A percentile compares a stretch with the other conserved stretches of the same genome.
Conservation (phyloP, 148 eudicot species). For the Pharnaceum exiguum region DNA sequence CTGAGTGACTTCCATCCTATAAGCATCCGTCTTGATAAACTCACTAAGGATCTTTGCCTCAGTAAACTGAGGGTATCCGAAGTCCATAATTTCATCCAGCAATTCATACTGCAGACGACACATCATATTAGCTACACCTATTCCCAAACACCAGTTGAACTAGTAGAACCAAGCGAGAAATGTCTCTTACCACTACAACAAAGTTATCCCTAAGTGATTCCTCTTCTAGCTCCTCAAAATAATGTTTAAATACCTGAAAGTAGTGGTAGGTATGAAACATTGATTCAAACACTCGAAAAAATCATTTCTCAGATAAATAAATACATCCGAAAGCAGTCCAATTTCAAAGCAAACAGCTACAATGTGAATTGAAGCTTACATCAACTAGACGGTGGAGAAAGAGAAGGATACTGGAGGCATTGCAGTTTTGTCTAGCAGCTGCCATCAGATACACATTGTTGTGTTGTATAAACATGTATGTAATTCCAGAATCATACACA, state of each 20-base stretch:
- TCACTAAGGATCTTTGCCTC: constrained; percentile 97
- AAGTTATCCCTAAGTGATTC: constrained; percentile 98
- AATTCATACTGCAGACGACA: constrained; percentile 69
- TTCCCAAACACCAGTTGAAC: not conserved
- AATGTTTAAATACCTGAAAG: constrained; percentile 91
- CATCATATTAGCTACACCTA: constrained; percentile 3
- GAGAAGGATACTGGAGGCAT: constrained; percentile 87
- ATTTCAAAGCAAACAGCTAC: not conserved
- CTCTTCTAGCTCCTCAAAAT: constrained; percentile 95
- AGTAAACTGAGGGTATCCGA: constrained; percentile 95
- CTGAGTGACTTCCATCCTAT: constrained; percentile 94
- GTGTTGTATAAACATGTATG: constrained; percentile 92
- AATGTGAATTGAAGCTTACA: constrained; percentile 21
- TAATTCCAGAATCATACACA: constrained; percentile 77
- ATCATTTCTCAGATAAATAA: not conserved
- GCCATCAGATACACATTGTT: constrained; percentile 85
- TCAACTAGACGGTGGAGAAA: constrained; percentile 87
- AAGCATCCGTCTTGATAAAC: constrained; percentile 96
- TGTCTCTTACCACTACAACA: constrained; percentile 87
- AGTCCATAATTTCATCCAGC: constrained; percentile 98
- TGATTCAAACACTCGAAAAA: not conserved
- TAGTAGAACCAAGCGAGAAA: constrained; percentile 9
- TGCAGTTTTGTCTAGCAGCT: constrained; percentile 91
- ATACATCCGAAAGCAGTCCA: not conserved
- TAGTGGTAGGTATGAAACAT: constrained; percentile 2